Evolutionary conservation across 2,329 filamentous ascomycete genomes (phyloP).

Genomic region (Sordariomycetes sp.): DNA sequence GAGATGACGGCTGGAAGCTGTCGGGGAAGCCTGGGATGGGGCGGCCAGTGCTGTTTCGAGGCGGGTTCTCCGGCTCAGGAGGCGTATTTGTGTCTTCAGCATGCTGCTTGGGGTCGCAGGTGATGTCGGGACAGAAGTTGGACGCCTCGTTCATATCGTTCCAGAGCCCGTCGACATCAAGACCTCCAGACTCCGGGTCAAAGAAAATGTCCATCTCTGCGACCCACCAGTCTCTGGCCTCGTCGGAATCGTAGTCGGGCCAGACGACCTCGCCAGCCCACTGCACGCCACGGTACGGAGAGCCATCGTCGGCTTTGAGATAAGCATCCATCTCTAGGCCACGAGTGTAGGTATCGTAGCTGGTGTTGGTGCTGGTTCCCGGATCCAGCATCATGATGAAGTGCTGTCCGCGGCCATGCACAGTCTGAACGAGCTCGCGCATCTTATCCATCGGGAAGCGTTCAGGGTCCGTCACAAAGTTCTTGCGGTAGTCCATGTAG

Average conservation of each 20-base stretch:
- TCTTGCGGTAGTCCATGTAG: conserved; percentile 23
- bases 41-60: conserved; percentile 3
- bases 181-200: conserved; percentile 45
- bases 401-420: conserved; percentile 59
- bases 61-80: conserved; percentile 4
- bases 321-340: conserved; percentile 36
- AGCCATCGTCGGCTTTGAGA: conserved; percentile 41
- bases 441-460: conserved; percentile 54
- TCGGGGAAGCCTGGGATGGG: conserved; percentile 4
- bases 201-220: conserved; percentile 59
- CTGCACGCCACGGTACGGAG: conserved; percentile 54
- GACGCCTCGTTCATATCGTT: conserved; percentile 53
- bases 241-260: conserved; percentile 66
- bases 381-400: conserved; percentile 76
- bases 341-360: conserved; percentile 31
- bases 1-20: conserved; percentile 4
- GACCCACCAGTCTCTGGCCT: conserved; percentile 59
- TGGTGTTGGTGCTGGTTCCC: conserved; percentile 42
- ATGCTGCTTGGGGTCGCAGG: conserved; percentile 11
- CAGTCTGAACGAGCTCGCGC: conserved; percentile 54
- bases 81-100: conserved; percentile 3
- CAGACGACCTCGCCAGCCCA: conserved; percentile 67
- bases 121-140: conserved; percentile 19
- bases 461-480: conserved; percentile 55
- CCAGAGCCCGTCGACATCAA: conserved; percentile 71